These are phyloP conservation scores for Candida manassasensis DNA, from an alignment of 805 yeast genomes.

Conservation along the genomic window DNA sequence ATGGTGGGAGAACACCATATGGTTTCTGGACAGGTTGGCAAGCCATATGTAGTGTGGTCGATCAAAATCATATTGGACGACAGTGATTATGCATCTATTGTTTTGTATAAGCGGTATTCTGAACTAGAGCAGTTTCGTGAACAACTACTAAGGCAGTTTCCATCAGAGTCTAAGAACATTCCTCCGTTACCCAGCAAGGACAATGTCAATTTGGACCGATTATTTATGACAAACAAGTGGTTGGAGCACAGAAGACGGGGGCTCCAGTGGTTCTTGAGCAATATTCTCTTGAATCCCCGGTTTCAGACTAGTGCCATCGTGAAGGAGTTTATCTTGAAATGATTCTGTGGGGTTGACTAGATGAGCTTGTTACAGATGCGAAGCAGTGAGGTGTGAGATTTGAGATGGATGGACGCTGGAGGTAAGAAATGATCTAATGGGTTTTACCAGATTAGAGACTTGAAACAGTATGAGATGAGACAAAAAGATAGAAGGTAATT, in stretches of 20 bases:
- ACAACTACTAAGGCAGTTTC: slow-evolving; percentile 41
- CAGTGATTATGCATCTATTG: slow-evolving; percentile 36
- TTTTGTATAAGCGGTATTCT: slow-evolving; percentile 56
- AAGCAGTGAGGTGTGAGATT: too few species aligned
- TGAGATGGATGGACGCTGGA: too few species aligned
- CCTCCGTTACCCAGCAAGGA: slow-evolving; percentile 53
- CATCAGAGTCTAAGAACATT: slow-evolving; percentile 27
- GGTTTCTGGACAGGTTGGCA: slow-evolving; percentile 35
- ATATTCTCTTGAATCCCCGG: slow-evolving; percentile 48
- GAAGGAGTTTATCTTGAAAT: slow-evolving; percentile 32
- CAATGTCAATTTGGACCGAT: slow-evolving; percentile 32
- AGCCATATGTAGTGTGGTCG: slow-evolving; percentile 36
- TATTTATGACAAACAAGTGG: slow-evolving; percentile 42
- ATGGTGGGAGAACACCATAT: slow-evolving; percentile 37
- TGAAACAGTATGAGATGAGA: too few species aligned
- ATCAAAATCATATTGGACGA: slow-evolving; percentile 34
- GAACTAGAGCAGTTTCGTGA: slow-evolving; percentile 52
- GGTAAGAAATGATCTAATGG: too few species aligned
- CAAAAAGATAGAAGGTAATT: too few species aligned
- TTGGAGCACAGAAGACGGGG: slow-evolving; percentile 52
- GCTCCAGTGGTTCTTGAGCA: slow-evolving; percentile 55
- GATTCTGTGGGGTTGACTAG: too few species aligned
- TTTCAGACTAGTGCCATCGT: slow-evolving; percentile 35
- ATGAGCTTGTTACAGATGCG: too few species aligned
- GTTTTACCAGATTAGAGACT: too few species aligned